phyloP scores from a whole-genome alignment of 208 protist genomes.

The Kentomonas sorsogonicus region DNA sequence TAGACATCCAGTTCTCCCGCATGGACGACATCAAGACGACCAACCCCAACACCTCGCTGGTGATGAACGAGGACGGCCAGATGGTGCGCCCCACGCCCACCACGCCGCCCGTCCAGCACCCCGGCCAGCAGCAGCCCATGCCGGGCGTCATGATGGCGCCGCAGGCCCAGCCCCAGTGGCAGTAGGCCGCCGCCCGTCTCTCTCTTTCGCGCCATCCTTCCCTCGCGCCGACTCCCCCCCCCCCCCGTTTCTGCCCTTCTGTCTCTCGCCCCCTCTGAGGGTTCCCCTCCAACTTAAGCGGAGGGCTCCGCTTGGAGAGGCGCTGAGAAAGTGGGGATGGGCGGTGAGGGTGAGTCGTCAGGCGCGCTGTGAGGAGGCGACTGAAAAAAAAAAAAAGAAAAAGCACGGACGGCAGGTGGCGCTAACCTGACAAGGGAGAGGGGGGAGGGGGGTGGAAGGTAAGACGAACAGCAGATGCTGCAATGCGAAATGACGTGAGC shows the following conservation, averaged over 20 bases:
- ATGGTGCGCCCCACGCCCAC: constrained; percentile 34
- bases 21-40: constrained; percentile 90
- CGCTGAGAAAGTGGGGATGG: too few relatives aligned
- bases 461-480: too few relatives aligned
- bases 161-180: constrained; percentile 1
- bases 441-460: too few relatives aligned
- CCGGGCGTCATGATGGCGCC: too few relatives aligned
- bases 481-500: too few relatives aligned
- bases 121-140: constrained; percentile 13
- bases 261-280: constrained; percentile 2
- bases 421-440: too few relatives aligned
- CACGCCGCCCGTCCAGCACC: constrained; percentile 5
- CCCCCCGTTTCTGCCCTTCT: constrained; percentile 1
- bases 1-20: constrained; percentile 90
- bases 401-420: too few relatives aligned
- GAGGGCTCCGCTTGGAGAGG: too few relatives aligned
- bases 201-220: not conserved
- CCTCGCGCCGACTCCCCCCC: not conserved
- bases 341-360: too few relatives aligned
- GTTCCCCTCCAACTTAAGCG: too few relatives aligned
- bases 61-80: constrained; percentile 69
- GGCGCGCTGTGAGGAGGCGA: too few relatives aligned
- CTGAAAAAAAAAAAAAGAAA: too few relatives aligned
- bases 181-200: constrained; percentile 3
- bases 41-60: constrained; percentile 71